Conservation (phyloP, 148 eudicot genomes). For the Arctostaphylos glauca region DNA sequence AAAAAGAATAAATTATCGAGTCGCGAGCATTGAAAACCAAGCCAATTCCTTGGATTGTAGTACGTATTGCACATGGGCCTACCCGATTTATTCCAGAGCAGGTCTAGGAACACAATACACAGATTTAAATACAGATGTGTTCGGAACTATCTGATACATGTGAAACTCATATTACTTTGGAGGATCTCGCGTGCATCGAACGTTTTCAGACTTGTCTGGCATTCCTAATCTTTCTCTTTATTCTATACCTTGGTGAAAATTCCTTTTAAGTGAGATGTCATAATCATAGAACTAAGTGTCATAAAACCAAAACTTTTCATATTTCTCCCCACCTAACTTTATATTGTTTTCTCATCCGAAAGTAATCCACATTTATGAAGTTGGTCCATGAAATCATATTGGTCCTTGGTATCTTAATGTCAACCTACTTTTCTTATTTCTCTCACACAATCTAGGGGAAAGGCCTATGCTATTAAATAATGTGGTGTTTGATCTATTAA, state of each 20-base stretch:
- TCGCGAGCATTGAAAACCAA: no score
- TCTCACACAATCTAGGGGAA: constrained; percentile 1
- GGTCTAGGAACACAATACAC: no score
- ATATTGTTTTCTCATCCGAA: constrained; percentile 9
- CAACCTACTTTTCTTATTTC: background rate
- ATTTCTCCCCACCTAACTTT: constrained; percentile 17
- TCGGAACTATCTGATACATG: no score
- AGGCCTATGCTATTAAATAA: background rate
- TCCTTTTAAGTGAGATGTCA: constrained; percentile 7
- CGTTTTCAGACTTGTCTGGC: background rate
- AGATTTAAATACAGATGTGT: no score
- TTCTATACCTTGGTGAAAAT: no score
- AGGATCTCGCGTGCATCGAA: no score
- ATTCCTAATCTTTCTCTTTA: background rate
- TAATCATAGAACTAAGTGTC: constrained; percentile 12
- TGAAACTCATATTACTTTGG: no score
- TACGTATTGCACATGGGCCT: no score
- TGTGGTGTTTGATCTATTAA: background rate
- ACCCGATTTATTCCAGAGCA: no score
- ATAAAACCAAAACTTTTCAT: constrained; percentile 3
- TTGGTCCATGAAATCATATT: constrained; percentile 17
- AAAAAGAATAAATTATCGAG: no score
- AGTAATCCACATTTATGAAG: constrained; percentile 6
- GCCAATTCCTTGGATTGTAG: no score
- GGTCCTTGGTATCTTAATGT: constrained; percentile 7